A percentile compares a stretch with the other conserved stretches of the same genome.
phyloP scores from a whole-genome alignment of 176 grass and related monocot genomes.

The Cenchrus americanus region DNA sequence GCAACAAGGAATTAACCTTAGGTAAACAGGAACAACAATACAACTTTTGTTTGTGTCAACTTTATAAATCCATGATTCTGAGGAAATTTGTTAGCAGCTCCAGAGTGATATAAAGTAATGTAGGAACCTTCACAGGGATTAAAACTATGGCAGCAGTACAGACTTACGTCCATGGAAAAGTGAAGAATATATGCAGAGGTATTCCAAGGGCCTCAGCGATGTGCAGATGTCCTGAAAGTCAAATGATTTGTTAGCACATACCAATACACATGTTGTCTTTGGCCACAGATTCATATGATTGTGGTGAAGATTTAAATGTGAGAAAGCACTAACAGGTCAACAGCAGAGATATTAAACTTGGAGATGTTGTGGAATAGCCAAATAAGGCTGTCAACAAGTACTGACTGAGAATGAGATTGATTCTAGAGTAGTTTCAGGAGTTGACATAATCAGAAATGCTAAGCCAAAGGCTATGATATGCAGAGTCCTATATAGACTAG shows the following conservation, averaged over 20 bases:
- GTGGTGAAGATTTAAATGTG: slow-evolving; percentile 2
- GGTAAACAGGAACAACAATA: slow-evolving; percentile 2
- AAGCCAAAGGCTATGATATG: not conserved
- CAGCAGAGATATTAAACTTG: slow-evolving; percentile 3
- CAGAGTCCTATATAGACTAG: not conserved
- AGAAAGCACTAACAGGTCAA: slow-evolving; percentile 25
- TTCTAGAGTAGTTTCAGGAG: not conserved
- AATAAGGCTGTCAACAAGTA: not conserved
- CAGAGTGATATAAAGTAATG: not conserved
- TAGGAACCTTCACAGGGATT: slow-evolving; percentile 5
- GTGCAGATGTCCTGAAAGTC: slow-evolving; percentile 82
- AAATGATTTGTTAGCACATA: slow-evolving; percentile 31
- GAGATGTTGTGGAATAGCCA: slow-evolving; percentile 3
- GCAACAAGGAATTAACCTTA: slow-evolving; percentile 4
- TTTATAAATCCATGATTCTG: not conserved
- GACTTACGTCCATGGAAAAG: slow-evolving; percentile 99
- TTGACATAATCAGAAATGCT: slow-evolving; percentile 18
- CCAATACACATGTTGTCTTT: slow-evolving; percentile 24
- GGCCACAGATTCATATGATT: not conserved
- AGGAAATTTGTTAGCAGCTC: slow-evolving; percentile 19
- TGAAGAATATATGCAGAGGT: slow-evolving; percentile 96
- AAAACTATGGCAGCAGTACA: slow-evolving; percentile 18
- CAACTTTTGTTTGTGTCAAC: not conserved
- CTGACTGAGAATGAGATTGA: not conserved
- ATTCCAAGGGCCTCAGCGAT: slow-evolving; percentile 94